Evolutionary conservation across 2,329 filamentous ascomycete genomes (phyloP).

Genomic region (Pseudopyrenochaeta lycopersici): DNA sequence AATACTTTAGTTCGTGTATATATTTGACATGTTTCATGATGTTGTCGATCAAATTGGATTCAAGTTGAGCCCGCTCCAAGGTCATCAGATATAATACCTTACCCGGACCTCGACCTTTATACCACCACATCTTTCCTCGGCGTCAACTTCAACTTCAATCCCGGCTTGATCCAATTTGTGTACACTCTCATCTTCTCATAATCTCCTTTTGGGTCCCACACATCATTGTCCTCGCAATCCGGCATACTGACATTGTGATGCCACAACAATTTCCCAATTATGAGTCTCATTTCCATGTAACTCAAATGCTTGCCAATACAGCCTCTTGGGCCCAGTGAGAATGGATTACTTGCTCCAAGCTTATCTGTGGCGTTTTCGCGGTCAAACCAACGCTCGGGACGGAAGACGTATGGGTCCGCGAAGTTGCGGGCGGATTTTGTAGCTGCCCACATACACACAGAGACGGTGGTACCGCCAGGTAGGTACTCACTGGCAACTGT

Average conservation of each 20-base stretch:
- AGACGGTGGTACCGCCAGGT: slow-evolving; percentile 20
- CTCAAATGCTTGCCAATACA: slow-evolving; percentile 26
- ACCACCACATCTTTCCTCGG: slow-evolving; percentile 17
- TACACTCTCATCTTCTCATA: slow-evolving; percentile 29
- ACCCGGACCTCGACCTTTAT: too few relatives aligned
- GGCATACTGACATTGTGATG: slow-evolving; percentile 20
- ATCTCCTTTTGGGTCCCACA: slow-evolving; percentile 23
- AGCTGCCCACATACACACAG: slow-evolving; percentile 17
- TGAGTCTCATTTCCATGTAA: slow-evolving; percentile 31
- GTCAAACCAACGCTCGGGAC: slow-evolving; percentile 35
- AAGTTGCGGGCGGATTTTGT: slow-evolving; percentile 15
- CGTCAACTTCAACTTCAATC: slow-evolving; percentile 22
- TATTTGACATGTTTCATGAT: too few relatives aligned
- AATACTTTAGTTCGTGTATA: too few relatives aligned
- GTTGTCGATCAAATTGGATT: too few relatives aligned
- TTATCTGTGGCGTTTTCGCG: slow-evolving; percentile 17
- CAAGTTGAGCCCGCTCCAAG: too few relatives aligned
- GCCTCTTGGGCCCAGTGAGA: slow-evolving; percentile 24
- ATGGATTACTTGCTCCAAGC: slow-evolving; percentile 21
- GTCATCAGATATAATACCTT: too few relatives aligned
- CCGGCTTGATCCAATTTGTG: slow-evolving; percentile 29
- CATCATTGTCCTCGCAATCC: slow-evolving; percentile 14
- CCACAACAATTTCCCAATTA: slow-evolving; percentile 24
- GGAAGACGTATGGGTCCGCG: slow-evolving; percentile 23
- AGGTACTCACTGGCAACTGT: slow-evolving; percentile 23